Evolutionary conservation across 1,284 basidiomycete species (phyloP).

Genomic region (Acaromyces ingoldii): DNA sequence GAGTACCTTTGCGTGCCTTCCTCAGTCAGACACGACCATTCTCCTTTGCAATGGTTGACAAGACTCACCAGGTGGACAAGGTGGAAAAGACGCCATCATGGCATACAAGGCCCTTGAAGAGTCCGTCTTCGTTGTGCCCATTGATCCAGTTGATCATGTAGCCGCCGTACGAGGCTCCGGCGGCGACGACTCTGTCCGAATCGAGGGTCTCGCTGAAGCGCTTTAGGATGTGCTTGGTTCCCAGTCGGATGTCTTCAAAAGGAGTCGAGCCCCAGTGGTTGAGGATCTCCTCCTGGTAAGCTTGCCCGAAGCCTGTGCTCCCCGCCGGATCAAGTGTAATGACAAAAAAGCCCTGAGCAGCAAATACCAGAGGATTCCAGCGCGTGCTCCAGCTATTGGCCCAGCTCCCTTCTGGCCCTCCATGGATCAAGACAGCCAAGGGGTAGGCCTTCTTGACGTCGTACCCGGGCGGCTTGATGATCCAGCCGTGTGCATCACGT

Average conservation of each 20-base stretch:
- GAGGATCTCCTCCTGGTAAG: conserved; percentile 33
- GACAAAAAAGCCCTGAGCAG: conserved; percentile 32
- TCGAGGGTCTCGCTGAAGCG: conserved; percentile 13
- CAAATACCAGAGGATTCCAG: conserved; percentile 37
- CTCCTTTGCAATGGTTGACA: too few relatives aligned
- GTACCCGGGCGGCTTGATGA: conserved; percentile 21
- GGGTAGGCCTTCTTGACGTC: conserved; percentile 10
- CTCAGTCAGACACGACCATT: too few relatives aligned
- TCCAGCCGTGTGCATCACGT: conserved; percentile 20
- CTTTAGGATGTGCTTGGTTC: conserved; percentile 21
- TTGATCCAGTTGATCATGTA: conserved; percentile 42
- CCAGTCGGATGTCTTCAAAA: conserved; percentile 22
- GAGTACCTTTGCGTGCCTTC: conserved; percentile 19
- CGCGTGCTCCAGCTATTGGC: conserved; percentile 31
- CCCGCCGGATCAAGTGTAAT: conserved; percentile 36
- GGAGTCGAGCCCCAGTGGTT: conserved; percentile 34
- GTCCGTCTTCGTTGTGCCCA: conserved; percentile 37
- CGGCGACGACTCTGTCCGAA: conserved; percentile 25
- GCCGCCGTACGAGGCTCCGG: conserved; percentile 29
- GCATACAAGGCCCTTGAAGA: conserved; percentile 38
- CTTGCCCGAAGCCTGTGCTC: conserved; percentile 33
- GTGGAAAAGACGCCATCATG: conserved; percentile 40
- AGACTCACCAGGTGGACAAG: not conserved
- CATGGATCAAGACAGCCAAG: conserved; percentile 31
- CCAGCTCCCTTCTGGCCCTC: conserved; percentile 42